Base-by-base conservation (phyloP, 192 early-diverging fungal species). In the Coemansia sp. region DNA sequence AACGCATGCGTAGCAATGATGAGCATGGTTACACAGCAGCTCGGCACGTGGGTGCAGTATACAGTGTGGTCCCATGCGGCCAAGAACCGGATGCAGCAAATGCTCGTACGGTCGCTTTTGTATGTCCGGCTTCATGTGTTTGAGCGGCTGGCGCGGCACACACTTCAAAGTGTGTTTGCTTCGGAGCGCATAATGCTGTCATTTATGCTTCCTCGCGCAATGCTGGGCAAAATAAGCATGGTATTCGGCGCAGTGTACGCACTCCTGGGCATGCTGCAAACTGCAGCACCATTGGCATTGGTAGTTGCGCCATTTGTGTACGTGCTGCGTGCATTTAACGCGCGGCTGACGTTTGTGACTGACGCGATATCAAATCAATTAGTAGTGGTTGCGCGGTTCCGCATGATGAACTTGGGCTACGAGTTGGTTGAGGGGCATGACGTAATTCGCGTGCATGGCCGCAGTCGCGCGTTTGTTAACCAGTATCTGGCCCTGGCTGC, bases 61-160 rank as follows among this genome's bases (percentile, higher is more conserved):
- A 22, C 9, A 11, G 15, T 71, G 34, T 71, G 69, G 69, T 31
- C n/a, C 14, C n/a, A 12, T 3, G 4, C 28, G 11, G 37, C 52
- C 14, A 6, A 11, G 1, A 21, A 1, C 6, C 54, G 56, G 22
- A 71, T 65, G 63, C 59, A 44, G 5, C 31, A 48, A 4, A 7
- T 9, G 7, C 59, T 72, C 0, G 10, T 66, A 1, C 17, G 23
- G 7, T 42, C 55, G 5, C n/a, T 65, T 22, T 12, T 72, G 2
- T 50, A 34, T 21, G 48, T 37, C 6, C 63, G 42, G 4, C 50
- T 72, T 14, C 8, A 58, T 14, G 20, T 42, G n/a, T 65, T 59
- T 50, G 69, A 72, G 59, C 63, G 69, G 0, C 34, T 72, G 23
- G 46, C 69, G 15, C 58, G 48, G 28, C 60, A 65, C 2, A 57